Conservation (phyloP, 2,329 filamentous ascomycete species). For the Xylaria sp. region DNA sequence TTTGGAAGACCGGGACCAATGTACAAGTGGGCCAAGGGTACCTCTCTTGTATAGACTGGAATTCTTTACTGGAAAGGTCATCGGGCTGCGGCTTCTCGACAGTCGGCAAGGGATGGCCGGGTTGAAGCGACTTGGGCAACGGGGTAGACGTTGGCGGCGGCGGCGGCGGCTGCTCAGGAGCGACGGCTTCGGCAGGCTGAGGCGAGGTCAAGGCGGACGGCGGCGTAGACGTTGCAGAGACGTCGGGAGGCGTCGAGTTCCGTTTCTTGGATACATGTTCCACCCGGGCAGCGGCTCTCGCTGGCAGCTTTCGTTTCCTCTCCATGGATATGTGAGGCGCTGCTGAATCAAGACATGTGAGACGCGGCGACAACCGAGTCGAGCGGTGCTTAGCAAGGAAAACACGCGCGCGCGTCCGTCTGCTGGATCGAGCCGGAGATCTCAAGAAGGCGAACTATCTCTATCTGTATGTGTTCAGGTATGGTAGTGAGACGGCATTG, state of each 20-base stretch:
- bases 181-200: conserved; percentile 52
- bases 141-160: conserved; percentile 33
- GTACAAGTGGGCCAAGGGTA: conserved; percentile 47
- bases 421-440: neutral
- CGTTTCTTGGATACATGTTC: conserved; percentile 71
- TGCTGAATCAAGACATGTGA: conserved; percentile 31
- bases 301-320: conserved; percentile 72
- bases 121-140: conserved; percentile 70
- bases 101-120: conserved; percentile 76
- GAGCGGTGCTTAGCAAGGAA: neutral
- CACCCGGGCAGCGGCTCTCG: conserved; percentile 68
- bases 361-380: neutral
- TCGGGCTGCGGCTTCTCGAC: conserved; percentile 73
- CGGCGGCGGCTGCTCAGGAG: conserved; percentile 42
- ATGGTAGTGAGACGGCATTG: neutral
- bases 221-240: conserved; percentile 58
- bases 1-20: neutral
- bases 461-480: neutral
- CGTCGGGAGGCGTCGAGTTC: conserved; percentile 65
- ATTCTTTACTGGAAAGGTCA: conserved; percentile 71
- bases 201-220: conserved; percentile 45
- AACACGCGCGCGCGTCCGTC: neutral
- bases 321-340: conserved; percentile 61
- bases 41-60: conserved; percentile 80
- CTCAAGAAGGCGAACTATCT: neutral